Percentiles rank a stretch among this genome's conserved stretches.
Conservation (phyloP, 371 early-diverging fungal genomes). For the Mortierella sp. region DNA sequence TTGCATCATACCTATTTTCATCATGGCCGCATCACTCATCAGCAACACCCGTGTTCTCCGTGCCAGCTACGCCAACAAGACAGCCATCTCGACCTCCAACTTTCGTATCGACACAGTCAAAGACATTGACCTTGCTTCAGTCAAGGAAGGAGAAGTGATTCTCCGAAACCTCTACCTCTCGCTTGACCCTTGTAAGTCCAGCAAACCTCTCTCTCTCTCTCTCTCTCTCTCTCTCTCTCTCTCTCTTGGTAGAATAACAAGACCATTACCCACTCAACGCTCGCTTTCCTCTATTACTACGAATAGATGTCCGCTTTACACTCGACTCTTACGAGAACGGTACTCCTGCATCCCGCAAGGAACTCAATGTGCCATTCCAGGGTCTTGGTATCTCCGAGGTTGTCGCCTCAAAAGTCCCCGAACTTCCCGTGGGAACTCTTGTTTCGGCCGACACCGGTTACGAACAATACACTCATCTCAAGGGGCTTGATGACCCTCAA, state of each 20-base stretch:
- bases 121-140: slow-evolving; percentile 1
- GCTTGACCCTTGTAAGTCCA: slow-evolving; percentile 10
- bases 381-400: slow-evolving; percentile 43
- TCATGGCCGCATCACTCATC: background rate
- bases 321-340: slow-evolving; percentile 22
- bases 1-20: background rate
- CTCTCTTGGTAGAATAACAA: background rate
- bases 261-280: no score
- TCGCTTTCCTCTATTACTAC: background rate
- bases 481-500: slow-evolving; percentile 26
- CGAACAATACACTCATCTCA: slow-evolving; percentile 33
- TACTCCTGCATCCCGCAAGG: slow-evolving; percentile 8
- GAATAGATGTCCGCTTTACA: slow-evolving; percentile 31
- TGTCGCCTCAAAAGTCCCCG: slow-evolving; percentile 26
- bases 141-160: background rate
- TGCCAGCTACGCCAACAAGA: slow-evolving; percentile 1
- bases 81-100: background rate
- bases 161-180: slow-evolving; percentile 10
- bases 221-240: background rate
- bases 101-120: slow-evolving; percentile 2
- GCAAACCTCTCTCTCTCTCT: background rate
- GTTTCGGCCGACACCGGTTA: slow-evolving; percentile 32
- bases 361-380: slow-evolving; percentile 24
- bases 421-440: slow-evolving; percentile 37
- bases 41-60: slow-evolving; percentile 6